A percentile compares a stretch with the other conserved stretches of the same genome.
Evolutionary conservation across 2,329 filamentous ascomycete genomes (phyloP).

Genomic region (Trichoderma sp.): DNA sequence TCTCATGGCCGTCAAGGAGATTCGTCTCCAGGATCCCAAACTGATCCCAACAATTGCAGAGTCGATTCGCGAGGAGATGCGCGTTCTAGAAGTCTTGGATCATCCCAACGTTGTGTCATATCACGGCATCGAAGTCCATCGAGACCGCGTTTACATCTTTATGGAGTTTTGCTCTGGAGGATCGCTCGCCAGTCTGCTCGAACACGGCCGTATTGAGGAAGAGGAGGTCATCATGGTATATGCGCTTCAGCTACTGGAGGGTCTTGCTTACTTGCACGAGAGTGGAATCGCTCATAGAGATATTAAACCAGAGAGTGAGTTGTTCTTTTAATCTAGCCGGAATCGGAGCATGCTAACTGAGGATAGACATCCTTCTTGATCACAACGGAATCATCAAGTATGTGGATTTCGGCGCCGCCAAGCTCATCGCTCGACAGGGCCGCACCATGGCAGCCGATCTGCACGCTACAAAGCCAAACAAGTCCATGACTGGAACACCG

Average conservation of each 20-base stretch:
- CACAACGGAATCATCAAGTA: constrained; percentile 99
- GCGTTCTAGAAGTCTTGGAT: constrained; percentile 90
- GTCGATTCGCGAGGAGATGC: constrained; percentile 97
- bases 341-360: constrained; percentile 29
- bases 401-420: constrained; percentile 96
- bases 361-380: constrained; percentile 84
- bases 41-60: constrained; percentile 91
- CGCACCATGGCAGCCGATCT: constrained; percentile 74
- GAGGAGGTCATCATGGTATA: constrained; percentile 98
- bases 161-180: constrained; percentile 99
- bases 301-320: constrained; percentile 94
- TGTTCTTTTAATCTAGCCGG: not conserved
- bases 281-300: constrained; percentile 92
- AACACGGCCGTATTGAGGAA: constrained; percentile 96
- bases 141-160: constrained; percentile 99
- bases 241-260: constrained; percentile 89
- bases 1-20: constrained; percentile 98
- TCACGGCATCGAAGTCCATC: constrained; percentile 95
- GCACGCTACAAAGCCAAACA: constrained; percentile 68
- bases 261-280: constrained; percentile 90
- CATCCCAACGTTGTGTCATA: constrained; percentile 98
- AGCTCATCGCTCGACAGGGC: constrained; percentile 92
- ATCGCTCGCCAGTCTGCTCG: constrained; percentile 83
- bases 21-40: constrained; percentile 93
- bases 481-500: constrained; percentile 94